Percentiles rank a stretch among this genome's conserved stretches.
Conservation (phyloP, 2,329 filamentous ascomycete species). For the Rutstroemia sp. region DNA sequence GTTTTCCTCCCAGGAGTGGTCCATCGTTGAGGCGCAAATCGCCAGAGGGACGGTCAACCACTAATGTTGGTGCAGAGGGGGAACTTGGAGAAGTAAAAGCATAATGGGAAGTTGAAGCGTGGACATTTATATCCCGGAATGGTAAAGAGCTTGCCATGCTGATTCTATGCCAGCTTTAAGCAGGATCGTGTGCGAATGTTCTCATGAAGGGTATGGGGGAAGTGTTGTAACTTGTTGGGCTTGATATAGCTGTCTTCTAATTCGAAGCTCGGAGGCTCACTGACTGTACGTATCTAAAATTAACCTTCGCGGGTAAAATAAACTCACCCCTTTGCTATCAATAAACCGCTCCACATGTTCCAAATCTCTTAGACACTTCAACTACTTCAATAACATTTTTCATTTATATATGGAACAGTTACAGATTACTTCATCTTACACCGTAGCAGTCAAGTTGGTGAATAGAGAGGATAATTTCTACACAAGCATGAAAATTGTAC, state of each 20-base stretch:
- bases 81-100: constrained; percentile 95
- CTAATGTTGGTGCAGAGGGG: constrained; percentile 76
- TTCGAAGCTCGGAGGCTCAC: not conserved
- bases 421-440: too few species aligned
- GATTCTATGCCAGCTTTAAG: constrained; percentile 4
- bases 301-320: not conserved
- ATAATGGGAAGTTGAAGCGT: constrained; percentile 86
- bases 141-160: constrained; percentile 51
- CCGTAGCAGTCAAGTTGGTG: too few species aligned
- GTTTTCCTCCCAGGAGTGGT: constrained; percentile 65
- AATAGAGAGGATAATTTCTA: too few species aligned
- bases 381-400: too few species aligned
- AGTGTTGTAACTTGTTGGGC: not conserved
- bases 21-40: constrained; percentile 82
- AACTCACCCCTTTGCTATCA: not conserved
- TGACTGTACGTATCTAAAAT: constrained; percentile 3
- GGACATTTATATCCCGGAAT: constrained; percentile 95
- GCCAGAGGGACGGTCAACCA: constrained; percentile 87
- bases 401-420: too few species aligned
- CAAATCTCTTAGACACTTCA: too few species aligned
- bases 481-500: not conserved
- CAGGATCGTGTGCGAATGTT: not conserved
- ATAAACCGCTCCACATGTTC: not conserved
- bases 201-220: not conserved
- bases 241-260: constrained; percentile 9